Base-by-base conservation (phyloP, 202 grass and related monocot genomes). In the Carex sylvatica region DNA sequence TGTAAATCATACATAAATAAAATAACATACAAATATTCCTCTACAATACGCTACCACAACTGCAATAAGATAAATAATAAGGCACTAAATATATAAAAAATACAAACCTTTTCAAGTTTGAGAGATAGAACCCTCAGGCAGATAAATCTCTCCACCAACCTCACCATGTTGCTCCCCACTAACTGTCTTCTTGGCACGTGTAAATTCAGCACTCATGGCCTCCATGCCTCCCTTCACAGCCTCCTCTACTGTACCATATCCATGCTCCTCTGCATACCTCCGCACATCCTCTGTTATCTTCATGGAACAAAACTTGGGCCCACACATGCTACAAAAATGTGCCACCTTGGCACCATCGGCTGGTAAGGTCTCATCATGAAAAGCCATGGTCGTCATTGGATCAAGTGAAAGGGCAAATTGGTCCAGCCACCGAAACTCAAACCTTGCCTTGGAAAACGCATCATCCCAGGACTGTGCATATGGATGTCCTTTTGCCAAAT, bases 381-480 rank as follows among this genome's bases (percentile, higher is more conserved):
- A 98, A 84, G 90, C 83, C 95, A 98, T 95, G 54, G 95, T 91
- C 38, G 95, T 98, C 83, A 93, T 92, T 59, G 95, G 95, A 87
- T 98, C 95, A 74, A 98, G 83, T 58, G 92, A 95, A 65, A 98
- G 82, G 38, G 95, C 87, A 90, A 98, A 98, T 67, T 98, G 95
- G 69, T 98, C 95, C 64, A 98, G 73, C 95, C 95, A 98, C 91
- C 95, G 91, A 90, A 98, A 98, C 85, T 98, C 95, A 91, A 98
- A 98, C 49, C 95, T 98, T n/a, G 95, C 95, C 67, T 92, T 98
- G 86, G 92, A 95, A 61, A 98, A 83, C 63, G 90, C 89, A 87
- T 98, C 95, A 81, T 98, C 95, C 95, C 95, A 93, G 65, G 87
- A 87, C 73, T 98, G 95, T 82, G 95, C 92, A 62, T 90, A 88